phyloP scores from a whole-genome alignment of 2,329 filamentous ascomycete species.

The Fonsecaea pugnacius region DNA sequence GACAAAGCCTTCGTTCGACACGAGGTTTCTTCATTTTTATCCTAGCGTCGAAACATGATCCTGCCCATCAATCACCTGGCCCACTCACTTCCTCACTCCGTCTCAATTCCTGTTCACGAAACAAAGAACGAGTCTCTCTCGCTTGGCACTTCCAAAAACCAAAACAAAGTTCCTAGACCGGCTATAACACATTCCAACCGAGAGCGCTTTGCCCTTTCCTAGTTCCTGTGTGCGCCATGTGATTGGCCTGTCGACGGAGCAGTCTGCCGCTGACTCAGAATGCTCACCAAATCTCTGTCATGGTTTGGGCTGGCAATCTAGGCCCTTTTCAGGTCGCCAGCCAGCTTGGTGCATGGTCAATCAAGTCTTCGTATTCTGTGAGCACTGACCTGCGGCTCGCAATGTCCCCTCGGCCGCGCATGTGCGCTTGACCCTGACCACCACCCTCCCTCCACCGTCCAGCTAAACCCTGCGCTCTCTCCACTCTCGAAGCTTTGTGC shows the following conservation, averaged over 20 bases:
- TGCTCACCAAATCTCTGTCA: slow-evolving; percentile 31
- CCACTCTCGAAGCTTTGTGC: neutral
- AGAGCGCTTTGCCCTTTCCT: slow-evolving; percentile 19
- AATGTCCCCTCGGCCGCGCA: slow-evolving; percentile 3
- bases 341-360: slow-evolving; percentile 5
- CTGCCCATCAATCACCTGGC: neutral
- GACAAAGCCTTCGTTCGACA: neutral
- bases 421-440: neutral
- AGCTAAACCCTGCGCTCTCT: neutral
- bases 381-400: slow-evolving; percentile 5
- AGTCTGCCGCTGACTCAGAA: slow-evolving; percentile 26
- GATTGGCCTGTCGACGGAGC: slow-evolving; percentile 16
- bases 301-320: slow-evolving; percentile 10
- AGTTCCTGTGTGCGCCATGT: slow-evolving; percentile 10
- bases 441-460: neutral
- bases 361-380: neutral
- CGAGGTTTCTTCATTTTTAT: neutral
- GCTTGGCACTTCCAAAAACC: neutral
- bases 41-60: neutral
- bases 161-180: slow-evolving; percentile 17
- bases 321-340: slow-evolving; percentile 6
- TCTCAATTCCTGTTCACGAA: neutral
- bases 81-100: neutral
- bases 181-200: slow-evolving; percentile 9
- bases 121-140: neutral